A percentile compares a stretch with the other conserved stretches of the same genome.
Evolutionary conservation across 257 asterid genomes (phyloP).

Genomic region (Parsonsia alboflavescens): DNA sequence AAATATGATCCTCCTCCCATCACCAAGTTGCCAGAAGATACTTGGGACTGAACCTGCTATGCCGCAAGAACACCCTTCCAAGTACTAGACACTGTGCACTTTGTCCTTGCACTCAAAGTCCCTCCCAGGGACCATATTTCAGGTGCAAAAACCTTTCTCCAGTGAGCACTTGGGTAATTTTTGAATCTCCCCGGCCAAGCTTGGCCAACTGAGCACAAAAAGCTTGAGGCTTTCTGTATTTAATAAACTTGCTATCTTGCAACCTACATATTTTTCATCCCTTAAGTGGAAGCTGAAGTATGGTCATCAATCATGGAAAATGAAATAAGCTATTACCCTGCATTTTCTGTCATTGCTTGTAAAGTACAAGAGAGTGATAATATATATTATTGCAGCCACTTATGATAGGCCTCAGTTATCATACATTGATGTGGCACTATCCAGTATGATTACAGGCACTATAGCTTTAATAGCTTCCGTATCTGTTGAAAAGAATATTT

Average conservation of each 20-base stretch:
- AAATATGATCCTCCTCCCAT: too few relatives aligned
- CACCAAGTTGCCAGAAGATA: too few relatives aligned
- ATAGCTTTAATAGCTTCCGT: not conserved
- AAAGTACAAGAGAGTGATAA: not conserved
- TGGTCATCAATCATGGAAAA: not conserved
- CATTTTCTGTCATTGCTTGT: not conserved
- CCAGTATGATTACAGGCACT: not conserved
- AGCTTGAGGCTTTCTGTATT: not conserved
- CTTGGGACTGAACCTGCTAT: too few relatives aligned
- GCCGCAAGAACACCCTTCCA: too few relatives aligned
- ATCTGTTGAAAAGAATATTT: not conserved
- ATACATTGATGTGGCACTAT: not conserved
- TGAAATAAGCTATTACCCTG: not conserved
- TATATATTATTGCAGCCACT: not conserved
- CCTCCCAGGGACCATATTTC: too few relatives aligned
- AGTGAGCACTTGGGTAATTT: too few relatives aligned
- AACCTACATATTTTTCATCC: not conserved
- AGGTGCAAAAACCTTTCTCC: too few relatives aligned
- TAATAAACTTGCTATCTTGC: not conserved
- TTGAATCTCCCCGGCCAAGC: too few relatives aligned
- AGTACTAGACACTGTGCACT: too few relatives aligned
- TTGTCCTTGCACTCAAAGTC: too few relatives aligned
- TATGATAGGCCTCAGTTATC: not conserved
- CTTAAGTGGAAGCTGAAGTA: not conserved
- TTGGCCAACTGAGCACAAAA: not conserved